Evolutionary conservation across 306 rosid species (phyloP).

Genomic region (Cicer arietinum): DNA sequence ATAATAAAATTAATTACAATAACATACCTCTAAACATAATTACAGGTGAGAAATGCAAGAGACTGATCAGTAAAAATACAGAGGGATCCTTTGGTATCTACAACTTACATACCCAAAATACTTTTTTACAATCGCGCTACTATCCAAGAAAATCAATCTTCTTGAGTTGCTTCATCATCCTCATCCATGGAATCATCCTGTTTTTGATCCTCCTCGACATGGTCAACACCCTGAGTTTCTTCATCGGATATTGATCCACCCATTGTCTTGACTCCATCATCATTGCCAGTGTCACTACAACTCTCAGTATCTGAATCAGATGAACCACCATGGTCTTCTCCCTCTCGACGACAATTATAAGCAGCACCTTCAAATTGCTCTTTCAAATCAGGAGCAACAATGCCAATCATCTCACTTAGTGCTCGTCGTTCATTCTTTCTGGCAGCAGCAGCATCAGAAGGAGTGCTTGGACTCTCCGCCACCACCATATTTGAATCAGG

Average conservation of each 20-base stretch:
- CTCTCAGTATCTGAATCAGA: constrained; percentile 68
- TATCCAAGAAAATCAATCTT: constrained; percentile 63
- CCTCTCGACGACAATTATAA: constrained; percentile 45
- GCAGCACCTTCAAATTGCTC: constrained; percentile 63
- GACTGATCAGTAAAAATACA: constrained; percentile 6
- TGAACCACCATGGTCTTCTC: constrained; percentile 41
- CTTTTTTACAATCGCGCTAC: background rate
- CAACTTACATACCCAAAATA: constrained; percentile 25
- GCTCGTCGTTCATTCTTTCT: constrained; percentile 68
- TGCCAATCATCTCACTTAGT: constrained; percentile 81
- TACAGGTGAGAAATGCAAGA: constrained; percentile 12
- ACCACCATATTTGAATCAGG: constrained; percentile 58
- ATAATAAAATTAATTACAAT: constrained; percentile 25
- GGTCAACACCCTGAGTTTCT: constrained; percentile 66
- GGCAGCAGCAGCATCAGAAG: constrained; percentile 47
- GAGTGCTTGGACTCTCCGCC: constrained; percentile 70
- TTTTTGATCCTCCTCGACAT: constrained; percentile 52
- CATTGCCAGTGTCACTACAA: constrained; percentile 53
- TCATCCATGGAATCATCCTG: constrained; percentile 69
- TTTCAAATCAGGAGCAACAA: constrained; percentile 86
- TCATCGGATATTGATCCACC: constrained; percentile 64
- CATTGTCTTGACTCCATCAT: constrained; percentile 42
- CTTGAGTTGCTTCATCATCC: constrained; percentile 69
- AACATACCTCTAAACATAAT: constrained; percentile 25
- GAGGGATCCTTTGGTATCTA: constrained; percentile 34